Conservation (phyloP, 2,329 filamentous ascomycete species). For the Aspergillus pseudoviridinutans region DNA sequence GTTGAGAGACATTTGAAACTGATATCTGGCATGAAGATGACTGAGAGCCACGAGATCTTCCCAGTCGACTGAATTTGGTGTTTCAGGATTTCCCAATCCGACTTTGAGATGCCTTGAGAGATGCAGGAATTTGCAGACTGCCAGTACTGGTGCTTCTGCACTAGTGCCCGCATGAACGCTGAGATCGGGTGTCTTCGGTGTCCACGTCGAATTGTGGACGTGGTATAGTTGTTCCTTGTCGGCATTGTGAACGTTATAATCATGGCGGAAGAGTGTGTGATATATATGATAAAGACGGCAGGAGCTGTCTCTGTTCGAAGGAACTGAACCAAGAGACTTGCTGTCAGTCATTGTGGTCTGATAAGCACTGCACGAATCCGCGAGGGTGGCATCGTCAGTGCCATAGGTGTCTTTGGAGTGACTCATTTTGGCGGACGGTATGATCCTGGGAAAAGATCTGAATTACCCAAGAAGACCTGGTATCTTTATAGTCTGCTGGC, state of each 20-base stretch:
- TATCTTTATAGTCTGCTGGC: conserved; percentile 2
- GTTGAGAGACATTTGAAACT: conserved; percentile 23
- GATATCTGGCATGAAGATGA: conserved; percentile 21
- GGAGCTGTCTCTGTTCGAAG: not conserved
- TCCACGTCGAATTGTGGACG: conserved; percentile 27
- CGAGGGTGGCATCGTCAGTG: not conserved
- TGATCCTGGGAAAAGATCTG: not conserved
- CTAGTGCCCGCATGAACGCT: conserved; percentile 28
- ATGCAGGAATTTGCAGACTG: conserved; percentile 29
- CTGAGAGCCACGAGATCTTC: conserved; percentile 27
- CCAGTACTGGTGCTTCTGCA: conserved; percentile 23
- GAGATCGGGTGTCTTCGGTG: conserved; percentile 31
- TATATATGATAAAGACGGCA: conserved; percentile 22
- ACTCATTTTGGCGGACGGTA: not conserved
- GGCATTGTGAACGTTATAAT: conserved; percentile 21
- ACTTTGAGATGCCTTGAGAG: conserved; percentile 31
- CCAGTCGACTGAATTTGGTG: conserved; percentile 23
- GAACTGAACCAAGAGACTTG: not conserved
- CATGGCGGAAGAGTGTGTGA: conserved; percentile 16
- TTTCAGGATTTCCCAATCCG: conserved; percentile 27
- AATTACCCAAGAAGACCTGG: not conserved
- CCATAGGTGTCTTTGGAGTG: not conserved
- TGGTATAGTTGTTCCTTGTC: conserved; percentile 18
- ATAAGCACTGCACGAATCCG: not conserved
- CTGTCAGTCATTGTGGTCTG: not conserved